Evolutionary conservation across 2,329 filamentous ascomycete genomes (phyloP).

Genomic region (Thermomyces lanuginosus): DNA sequence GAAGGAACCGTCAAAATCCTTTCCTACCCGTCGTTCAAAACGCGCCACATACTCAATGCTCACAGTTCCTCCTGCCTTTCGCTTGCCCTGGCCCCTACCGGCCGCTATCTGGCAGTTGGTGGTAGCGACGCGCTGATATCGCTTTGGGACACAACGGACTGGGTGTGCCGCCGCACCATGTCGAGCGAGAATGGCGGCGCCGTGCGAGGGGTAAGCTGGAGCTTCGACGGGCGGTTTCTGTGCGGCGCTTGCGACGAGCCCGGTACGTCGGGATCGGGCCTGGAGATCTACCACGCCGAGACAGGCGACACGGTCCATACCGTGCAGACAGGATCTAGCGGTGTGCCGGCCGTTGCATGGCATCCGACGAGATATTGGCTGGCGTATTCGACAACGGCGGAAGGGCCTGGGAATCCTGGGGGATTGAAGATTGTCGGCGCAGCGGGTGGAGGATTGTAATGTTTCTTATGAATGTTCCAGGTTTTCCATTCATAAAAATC

Average conservation of each 20-base stretch:
- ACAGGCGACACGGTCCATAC: conserved; percentile 33
- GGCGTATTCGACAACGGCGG: conserved; percentile 31
- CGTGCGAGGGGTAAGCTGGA: conserved; percentile 33
- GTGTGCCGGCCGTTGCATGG: conserved; percentile 33
- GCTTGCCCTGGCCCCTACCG: conserved; percentile 30
- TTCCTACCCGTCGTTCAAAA: conserved; percentile 30
- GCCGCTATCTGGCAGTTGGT: conserved; percentile 33
- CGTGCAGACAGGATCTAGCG: conserved; percentile 22
- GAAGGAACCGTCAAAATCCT: conserved; percentile 34
- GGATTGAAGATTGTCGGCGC: conserved; percentile 34
- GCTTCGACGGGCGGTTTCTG: conserved; percentile 34
- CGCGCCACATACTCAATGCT: conserved; percentile 31
- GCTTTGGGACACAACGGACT: conserved; percentile 36
- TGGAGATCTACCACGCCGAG: conserved; percentile 36
- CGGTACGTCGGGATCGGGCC: conserved; percentile 25
- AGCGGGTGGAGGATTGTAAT: conserved; percentile 23
- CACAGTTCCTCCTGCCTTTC: conserved; percentile 34
- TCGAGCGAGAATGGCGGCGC: conserved; percentile 29
- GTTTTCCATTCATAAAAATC: too few relatives aligned
- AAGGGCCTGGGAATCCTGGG: conserved; percentile 23
- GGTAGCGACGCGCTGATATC: conserved; percentile 35
- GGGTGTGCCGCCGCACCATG: conserved; percentile 33
- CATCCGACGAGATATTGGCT: conserved; percentile 35
- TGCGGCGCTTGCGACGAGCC: conserved; percentile 33
- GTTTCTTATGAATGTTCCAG: too few relatives aligned